Percentiles rank a stretch among this genome's conserved stretches.
phyloP scores from a whole-genome alignment of 2,329 filamentous ascomycete genomes.

The Trichoderma citrinoviride region DNA sequence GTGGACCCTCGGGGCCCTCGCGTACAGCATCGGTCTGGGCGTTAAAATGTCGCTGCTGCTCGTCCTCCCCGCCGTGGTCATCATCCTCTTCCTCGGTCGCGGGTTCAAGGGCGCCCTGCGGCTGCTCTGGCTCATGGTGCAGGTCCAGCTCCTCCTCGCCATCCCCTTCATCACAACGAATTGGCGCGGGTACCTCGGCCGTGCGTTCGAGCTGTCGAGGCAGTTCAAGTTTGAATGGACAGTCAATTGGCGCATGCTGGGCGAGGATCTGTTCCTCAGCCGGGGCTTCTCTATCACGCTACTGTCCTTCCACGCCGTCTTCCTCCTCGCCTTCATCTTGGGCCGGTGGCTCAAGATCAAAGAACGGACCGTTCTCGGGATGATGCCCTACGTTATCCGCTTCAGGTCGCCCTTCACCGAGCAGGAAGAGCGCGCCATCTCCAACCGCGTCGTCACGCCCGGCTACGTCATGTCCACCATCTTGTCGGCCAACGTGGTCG shows the following conservation, averaged over 20 bases:
- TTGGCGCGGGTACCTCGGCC: slow-evolving; percentile 67
- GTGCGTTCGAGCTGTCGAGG: slow-evolving; percentile 87
- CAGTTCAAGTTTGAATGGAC: slow-evolving; percentile 98
- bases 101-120: slow-evolving; percentile 65
- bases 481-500: slow-evolving; percentile 72
- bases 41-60: slow-evolving; percentile 93
- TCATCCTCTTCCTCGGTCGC: slow-evolving; percentile 71
- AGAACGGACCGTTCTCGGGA: slow-evolving; percentile 53
- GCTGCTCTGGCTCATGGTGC: slow-evolving; percentile 67
- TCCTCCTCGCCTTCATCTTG: slow-evolving; percentile 65
- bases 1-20: slow-evolving; percentile 70
- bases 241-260: slow-evolving; percentile 97
- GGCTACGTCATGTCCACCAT: slow-evolving; percentile 74
- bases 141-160: slow-evolving; percentile 69
- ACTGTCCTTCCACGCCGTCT: slow-evolving; percentile 60
- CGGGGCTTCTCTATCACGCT: slow-evolving; percentile 65
- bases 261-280: slow-evolving; percentile 73
- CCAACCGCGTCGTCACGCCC: slow-evolving; percentile 57
- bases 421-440: slow-evolving; percentile 56
- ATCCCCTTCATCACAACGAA: slow-evolving; percentile 68
- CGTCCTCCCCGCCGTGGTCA: slow-evolving; percentile 73
- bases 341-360: slow-evolving; percentile 72
- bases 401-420: slow-evolving; percentile 45
- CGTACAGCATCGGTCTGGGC: slow-evolving; percentile 78
- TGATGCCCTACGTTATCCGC: slow-evolving; percentile 47